Evolutionary conservation across 805 yeast species (phyloP).

Genomic region (Candida nitratophila): DNA sequence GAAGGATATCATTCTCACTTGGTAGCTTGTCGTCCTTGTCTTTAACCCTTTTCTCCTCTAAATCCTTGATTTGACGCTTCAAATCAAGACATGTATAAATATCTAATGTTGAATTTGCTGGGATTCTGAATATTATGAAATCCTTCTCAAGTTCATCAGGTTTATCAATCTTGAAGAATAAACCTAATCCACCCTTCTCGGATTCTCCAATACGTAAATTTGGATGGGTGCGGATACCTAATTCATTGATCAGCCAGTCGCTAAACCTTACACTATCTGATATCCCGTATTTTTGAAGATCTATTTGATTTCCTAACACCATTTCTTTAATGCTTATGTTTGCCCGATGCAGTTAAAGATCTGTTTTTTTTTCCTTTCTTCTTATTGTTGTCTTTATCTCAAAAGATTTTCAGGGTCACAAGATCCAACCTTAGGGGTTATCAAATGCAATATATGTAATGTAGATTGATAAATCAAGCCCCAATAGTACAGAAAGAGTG

Average conservation of each 20-base stretch:
- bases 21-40: constrained; percentile 2
- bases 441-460: too few relatives aligned
- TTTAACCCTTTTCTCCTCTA: background rate
- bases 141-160: background rate
- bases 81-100: constrained; percentile 22
- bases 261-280: background rate
- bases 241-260: constrained; percentile 7
- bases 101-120: constrained; percentile 24
- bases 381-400: too few relatives aligned
- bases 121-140: constrained; percentile 33
- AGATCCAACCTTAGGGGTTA: too few relatives aligned
- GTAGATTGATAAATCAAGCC: too few relatives aligned
- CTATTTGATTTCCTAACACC: background rate
- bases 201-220: constrained; percentile 11
- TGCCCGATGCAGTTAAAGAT: too few relatives aligned
- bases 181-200: constrained; percentile 29
- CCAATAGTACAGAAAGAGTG: too few relatives aligned
- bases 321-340: too few relatives aligned
- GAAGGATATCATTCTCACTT: constrained; percentile 6
- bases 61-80: background rate
- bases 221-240: constrained; percentile 6
- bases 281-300: background rate
- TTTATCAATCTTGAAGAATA: constrained; percentile 17
- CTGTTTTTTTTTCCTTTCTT: too few relatives aligned
- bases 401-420: too few relatives aligned